Conservation (phyloP, 2,329 filamentous ascomycete genomes). For the Lithohypha guttulata region DNA sequence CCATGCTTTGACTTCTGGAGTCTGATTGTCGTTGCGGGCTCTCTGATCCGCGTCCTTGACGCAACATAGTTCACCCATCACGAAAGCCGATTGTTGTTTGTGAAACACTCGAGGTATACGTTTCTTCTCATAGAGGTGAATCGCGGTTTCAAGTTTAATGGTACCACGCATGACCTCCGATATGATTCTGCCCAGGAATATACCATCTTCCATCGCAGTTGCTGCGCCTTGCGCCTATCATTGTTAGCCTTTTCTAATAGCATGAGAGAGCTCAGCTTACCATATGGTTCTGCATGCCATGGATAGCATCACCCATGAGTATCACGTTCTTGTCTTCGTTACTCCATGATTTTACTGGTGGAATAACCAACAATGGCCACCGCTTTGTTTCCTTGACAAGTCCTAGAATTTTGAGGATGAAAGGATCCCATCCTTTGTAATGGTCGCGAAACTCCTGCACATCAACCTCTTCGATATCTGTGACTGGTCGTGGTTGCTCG, state of each 20-base stretch:
- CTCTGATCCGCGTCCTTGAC: constrained; percentile 10
- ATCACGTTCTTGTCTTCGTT: constrained; percentile 33
- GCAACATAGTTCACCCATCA: constrained; percentile 15
- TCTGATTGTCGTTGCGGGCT: constrained; percentile 10
- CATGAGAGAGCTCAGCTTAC: background rate
- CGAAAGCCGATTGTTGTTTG: constrained; percentile 15
- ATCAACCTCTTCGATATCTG: constrained; percentile 27
- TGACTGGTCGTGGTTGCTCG: constrained; percentile 15
- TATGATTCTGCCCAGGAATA: constrained; percentile 31
- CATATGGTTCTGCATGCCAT: constrained; percentile 26
- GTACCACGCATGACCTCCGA: constrained; percentile 27
- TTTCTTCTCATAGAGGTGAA: constrained; percentile 31
- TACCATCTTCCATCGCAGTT: constrained; percentile 37
- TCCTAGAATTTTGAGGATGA: constrained; percentile 33
- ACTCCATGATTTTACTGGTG: constrained; percentile 33
- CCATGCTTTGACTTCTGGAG: constrained; percentile 11
- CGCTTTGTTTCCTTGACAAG: constrained; percentile 29
- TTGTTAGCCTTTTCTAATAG: background rate
- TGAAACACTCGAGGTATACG: constrained; percentile 33
- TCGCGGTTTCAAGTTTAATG: constrained; percentile 27
- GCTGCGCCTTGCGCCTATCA: constrained; percentile 32
- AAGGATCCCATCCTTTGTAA: constrained; percentile 37
- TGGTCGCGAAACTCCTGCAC: constrained; percentile 34
- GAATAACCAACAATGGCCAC: constrained; percentile 37
- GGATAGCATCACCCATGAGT: constrained; percentile 35